These are phyloP conservation scores for Candida ovalis DNA, from an alignment of 805 yeast genomes.

Conservation along the genomic window DNA sequence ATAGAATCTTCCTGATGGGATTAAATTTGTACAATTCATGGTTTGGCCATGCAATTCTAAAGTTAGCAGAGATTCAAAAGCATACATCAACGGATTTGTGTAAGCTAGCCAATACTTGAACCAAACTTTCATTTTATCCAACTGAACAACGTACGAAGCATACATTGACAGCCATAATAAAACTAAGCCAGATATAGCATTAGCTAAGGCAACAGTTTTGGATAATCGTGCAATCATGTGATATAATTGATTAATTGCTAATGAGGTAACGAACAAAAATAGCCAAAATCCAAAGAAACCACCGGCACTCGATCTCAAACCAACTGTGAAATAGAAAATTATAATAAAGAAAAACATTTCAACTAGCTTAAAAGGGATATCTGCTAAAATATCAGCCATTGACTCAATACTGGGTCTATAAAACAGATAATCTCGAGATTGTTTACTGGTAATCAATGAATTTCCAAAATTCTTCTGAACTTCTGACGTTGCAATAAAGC, in stretches of 20 bases:
- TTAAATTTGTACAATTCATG: constrained; percentile 47
- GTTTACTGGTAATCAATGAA: constrained; percentile 64
- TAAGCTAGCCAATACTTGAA: constrained; percentile 58
- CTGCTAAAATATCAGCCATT: constrained; percentile 54
- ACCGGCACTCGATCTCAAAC: constrained; percentile 49
- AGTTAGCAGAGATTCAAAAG: constrained; percentile 60
- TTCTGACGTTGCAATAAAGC: constrained; percentile 47
- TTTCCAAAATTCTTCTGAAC: constrained; percentile 42
- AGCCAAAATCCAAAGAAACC: constrained; percentile 50
- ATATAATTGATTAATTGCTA: constrained; percentile 46
- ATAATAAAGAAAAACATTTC: constrained; percentile 43
- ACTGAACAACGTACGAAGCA: constrained; percentile 56
- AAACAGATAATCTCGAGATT: constrained; percentile 58
- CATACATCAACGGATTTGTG: constrained; percentile 53
- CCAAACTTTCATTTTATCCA: constrained; percentile 62
- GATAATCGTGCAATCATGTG: constrained; percentile 46
- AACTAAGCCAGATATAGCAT: constrained; percentile 50
- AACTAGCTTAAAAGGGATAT: constrained; percentile 56
- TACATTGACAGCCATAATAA: constrained; percentile 49
- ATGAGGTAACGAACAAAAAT: constrained; percentile 39
- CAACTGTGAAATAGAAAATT: constrained; percentile 48
- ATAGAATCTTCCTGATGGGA: constrained; percentile 60
- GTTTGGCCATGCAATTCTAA: constrained; percentile 59
- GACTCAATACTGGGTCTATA: constrained; percentile 77
- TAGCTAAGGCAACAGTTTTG: constrained; percentile 45